Conservation (phyloP, 495 filamentous ascomycete species). For the Parachaetomium inaequale region DNA sequence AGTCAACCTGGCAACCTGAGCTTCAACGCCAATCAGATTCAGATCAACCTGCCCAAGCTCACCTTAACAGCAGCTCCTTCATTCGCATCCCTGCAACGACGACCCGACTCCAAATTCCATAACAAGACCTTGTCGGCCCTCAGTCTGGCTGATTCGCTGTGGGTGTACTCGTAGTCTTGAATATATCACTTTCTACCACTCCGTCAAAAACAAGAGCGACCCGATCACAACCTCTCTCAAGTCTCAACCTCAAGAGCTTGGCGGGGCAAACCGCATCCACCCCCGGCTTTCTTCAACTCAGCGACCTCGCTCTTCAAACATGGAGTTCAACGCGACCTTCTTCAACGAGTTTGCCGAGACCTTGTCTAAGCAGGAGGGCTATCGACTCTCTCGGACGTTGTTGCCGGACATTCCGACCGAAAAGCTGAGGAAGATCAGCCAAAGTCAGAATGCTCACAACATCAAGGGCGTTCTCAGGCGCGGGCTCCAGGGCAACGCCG, state of each 20-base stretch:
- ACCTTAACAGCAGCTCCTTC: background rate
- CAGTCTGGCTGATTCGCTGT: background rate
- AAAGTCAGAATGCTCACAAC: slow-evolving; percentile 55
- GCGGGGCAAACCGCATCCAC: background rate
- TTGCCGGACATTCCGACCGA: slow-evolving; percentile 58
- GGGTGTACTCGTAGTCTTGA: background rate
- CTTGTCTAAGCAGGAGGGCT: slow-evolving; percentile 54
- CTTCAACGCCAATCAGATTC: background rate
- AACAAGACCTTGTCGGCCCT: background rate
- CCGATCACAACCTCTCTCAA: background rate
- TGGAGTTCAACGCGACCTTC: slow-evolving; percentile 49
- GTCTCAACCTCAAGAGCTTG: background rate
- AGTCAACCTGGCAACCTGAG: background rate
- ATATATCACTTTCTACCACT: background rate
- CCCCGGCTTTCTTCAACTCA: background rate
- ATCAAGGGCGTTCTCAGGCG: slow-evolving; percentile 57
- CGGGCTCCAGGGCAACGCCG: slow-evolving; percentile 49
- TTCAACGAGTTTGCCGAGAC: slow-evolving; percentile 58
- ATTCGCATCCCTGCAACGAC: slow-evolving; percentile 2
- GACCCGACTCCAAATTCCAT: background rate
- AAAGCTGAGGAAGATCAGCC: slow-evolving; percentile 60
- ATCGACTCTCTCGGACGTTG: slow-evolving; percentile 64
- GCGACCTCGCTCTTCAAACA: slow-evolving; percentile 27
- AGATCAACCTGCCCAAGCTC: background rate
- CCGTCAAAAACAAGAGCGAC: background rate